These are phyloP conservation scores for Coix lacrymajobi DNA, from an alignment of 176 grass and related monocot genomes.

Conservation along the genomic window DNA sequence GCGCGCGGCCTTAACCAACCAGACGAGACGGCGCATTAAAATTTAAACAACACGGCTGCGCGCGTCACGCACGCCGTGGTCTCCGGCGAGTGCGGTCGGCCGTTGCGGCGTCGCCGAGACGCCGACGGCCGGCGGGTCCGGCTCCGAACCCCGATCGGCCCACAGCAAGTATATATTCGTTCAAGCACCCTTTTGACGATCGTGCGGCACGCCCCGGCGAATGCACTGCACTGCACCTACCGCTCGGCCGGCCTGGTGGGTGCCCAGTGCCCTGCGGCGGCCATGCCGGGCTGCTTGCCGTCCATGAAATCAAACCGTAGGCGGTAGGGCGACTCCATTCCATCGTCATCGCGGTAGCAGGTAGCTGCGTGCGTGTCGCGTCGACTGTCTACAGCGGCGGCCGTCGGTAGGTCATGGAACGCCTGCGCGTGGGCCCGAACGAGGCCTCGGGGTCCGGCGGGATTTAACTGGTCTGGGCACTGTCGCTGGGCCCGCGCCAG, in stretches of 20 bases:
- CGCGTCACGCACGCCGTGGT: too few species aligned
- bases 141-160: too few species aligned
- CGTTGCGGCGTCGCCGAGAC: slow-evolving; percentile 3
- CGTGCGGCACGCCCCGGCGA: neutral
- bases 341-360: too few species aligned
- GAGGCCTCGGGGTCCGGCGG: too few species aligned
- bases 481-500: neutral
- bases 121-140: neutral
- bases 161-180: neutral
- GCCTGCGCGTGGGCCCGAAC: neutral
- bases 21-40: neutral
- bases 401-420: too few species aligned
- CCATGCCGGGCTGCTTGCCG: too few species aligned
- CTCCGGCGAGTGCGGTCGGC: neutral
- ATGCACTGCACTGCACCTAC: too few species aligned
- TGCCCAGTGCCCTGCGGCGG: too few species aligned
- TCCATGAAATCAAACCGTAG: too few species aligned
- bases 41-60: neutral
- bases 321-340: too few species aligned
- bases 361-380: too few species aligned
- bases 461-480: neutral
- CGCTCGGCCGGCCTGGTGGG: too few species aligned
- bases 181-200: neutral
- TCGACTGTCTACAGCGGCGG: neutral
- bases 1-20: neutral